These are phyloP conservation scores for Akanthomyces dipterigenus DNA, from an alignment of 2,329 filamentous ascomycete genomes.

Conservation along the genomic window DNA sequence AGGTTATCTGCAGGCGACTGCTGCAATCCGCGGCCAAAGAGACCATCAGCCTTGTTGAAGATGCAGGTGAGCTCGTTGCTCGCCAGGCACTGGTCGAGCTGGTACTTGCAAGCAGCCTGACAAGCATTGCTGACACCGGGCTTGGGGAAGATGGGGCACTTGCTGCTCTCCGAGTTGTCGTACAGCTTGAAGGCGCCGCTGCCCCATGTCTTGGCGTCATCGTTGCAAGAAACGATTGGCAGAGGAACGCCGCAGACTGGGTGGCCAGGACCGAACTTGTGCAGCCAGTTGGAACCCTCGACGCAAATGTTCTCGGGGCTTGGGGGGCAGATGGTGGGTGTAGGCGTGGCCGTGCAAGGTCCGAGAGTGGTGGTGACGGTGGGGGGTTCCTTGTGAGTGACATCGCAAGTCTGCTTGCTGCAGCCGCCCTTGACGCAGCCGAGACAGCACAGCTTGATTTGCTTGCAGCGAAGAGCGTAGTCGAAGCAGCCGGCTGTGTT, in stretches of 20 bases:
- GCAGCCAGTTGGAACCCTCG: slow-evolving; percentile 7
- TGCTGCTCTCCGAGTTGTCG: not conserved
- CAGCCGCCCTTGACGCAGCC: not conserved
- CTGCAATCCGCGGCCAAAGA: not conserved
- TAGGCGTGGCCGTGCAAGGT: slow-evolving; percentile 1
- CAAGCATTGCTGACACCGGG: slow-evolving; percentile 4
- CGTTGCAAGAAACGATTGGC: slow-evolving; percentile 9
- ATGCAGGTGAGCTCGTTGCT: not conserved
- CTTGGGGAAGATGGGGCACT: slow-evolving; percentile 7
- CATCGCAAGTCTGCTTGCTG: slow-evolving; percentile 4
- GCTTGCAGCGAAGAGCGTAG: not conserved
- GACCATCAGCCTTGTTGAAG: slow-evolving; percentile 1
- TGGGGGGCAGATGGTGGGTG: slow-evolving; percentile 5
- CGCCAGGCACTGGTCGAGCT: slow-evolving; percentile 3
- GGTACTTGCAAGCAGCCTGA: slow-evolving; percentile 10
- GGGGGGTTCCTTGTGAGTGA: not conserved
- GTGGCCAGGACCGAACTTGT: slow-evolving; percentile 7
- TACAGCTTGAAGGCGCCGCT: slow-evolving; percentile 6
- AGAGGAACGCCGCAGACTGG: slow-evolving; percentile 9
- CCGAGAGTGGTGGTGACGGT: not conserved
- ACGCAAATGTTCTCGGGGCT: slow-evolving; percentile 9
- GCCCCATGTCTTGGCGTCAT: not conserved
- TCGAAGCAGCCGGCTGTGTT: slow-evolving; percentile 5
- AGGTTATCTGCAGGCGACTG: not conserved
- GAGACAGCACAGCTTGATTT: slow-evolving; percentile 6